Evolutionary conservation across 805 yeast genomes (phyloP).

Genomic region (Starmerella davenportii): DNA sequence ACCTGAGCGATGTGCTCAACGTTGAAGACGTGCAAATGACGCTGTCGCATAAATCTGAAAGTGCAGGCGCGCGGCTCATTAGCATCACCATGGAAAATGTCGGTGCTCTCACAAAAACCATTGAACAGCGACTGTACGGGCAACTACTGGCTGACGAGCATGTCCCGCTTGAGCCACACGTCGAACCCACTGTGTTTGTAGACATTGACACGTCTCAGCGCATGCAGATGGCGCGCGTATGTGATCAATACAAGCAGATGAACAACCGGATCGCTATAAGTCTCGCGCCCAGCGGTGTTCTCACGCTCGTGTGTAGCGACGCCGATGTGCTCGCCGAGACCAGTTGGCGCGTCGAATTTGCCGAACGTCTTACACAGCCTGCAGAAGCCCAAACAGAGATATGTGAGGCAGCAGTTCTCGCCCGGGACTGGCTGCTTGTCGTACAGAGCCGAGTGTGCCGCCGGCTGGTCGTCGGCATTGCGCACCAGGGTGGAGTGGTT

Average conservation of each 20-base stretch:
- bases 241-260: constrained; percentile 21
- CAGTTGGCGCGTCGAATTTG: constrained; percentile 17
- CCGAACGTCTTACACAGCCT: constrained; percentile 4
- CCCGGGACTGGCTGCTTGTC: constrained; percentile 11
- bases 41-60: constrained; percentile 14
- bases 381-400: neutral
- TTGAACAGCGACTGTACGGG: constrained; percentile 39
- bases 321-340: constrained; percentile 19
- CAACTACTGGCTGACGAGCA: constrained; percentile 38
- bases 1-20: constrained; percentile 18
- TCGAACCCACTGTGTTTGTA: constrained; percentile 24
- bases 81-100: constrained; percentile 27
- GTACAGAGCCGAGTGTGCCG: constrained; percentile 8
- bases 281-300: constrained; percentile 13
- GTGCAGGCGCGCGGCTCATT: constrained; percentile 2
- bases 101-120: constrained; percentile 15
- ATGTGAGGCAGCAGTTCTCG: constrained; percentile 2
- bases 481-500: constrained; percentile 6
- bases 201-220: constrained; percentile 15
- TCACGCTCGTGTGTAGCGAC: constrained; percentile 16
- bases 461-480: constrained; percentile 14
- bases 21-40: constrained; percentile 17
- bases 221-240: constrained; percentile 23
- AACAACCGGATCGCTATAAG: constrained; percentile 13
- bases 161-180: constrained; percentile 34